phyloP scores from a whole-genome alignment of 495 filamentous ascomycete genomes.

The Penicillium pancosmium region DNA sequence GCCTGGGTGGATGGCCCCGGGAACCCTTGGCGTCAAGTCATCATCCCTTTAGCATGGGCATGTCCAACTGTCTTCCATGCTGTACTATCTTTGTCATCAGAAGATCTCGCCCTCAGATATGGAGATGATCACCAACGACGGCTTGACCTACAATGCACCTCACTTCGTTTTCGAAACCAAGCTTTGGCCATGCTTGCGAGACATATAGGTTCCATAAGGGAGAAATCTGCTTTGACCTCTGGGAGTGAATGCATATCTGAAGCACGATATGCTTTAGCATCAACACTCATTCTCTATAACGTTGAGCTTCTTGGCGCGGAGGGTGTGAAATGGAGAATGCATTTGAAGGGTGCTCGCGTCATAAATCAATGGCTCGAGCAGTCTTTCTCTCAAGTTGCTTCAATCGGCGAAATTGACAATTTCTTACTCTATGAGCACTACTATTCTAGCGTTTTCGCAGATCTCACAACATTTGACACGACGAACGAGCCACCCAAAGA shows the following conservation, averaged over 20 bases:
- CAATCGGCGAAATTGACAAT: conserved; percentile 12
- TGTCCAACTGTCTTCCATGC: conserved; percentile 10
- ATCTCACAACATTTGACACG: conserved; percentile 24
- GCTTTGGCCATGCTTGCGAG: conserved; percentile 10
- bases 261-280: conserved; percentile 16
- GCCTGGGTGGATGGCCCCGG: conserved; percentile 20
- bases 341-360: conserved; percentile 24
- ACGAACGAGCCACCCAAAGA: conserved; percentile 5
- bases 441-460: conserved; percentile 24
- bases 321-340: conserved; percentile 23
- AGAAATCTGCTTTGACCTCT: neutral
- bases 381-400: neutral
- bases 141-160: conserved; percentile 4
- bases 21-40: conserved; percentile 19
- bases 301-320: conserved; percentile 23
- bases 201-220: conserved; percentile 9
- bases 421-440: conserved; percentile 33
- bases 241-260: neutral
- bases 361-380: conserved; percentile 24
- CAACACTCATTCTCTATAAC: conserved; percentile 27
- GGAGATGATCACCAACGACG: conserved; percentile 3
- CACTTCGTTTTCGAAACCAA: conserved; percentile 4
- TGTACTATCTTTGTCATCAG: conserved; percentile 14
- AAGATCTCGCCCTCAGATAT: conserved; percentile 16
- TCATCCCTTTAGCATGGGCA: conserved; percentile 14